Evolutionary conservation across 169 alveolate genomes (phyloP), one percentile per base, ranked within the genome.

Genomic region (Plasmodium falciparum): DNA sequence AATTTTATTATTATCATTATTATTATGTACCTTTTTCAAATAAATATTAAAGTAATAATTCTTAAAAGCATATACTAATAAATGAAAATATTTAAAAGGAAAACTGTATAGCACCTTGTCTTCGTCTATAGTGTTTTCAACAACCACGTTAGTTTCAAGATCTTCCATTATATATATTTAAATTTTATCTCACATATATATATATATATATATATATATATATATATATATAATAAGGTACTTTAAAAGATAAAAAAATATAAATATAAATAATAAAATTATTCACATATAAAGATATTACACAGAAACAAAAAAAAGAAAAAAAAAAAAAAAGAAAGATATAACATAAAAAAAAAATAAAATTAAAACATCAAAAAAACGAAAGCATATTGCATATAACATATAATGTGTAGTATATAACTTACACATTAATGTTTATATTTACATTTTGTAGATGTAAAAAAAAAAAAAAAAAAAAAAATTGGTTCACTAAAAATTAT

Each of bases 71-170:
- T 69, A 80, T 56, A 80, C 11, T 58, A 80, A 50, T 20, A 80
- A 29, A 12, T 66, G 63, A 26, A 80, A 56, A 17, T 69, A 67
- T 49, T 62, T 66, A 39, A 80, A 80, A 47, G 90, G 90, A 4
- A 66, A 52, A 29, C 56, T 80, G 45, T 80, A 63, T 24, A 58
- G 56, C 24, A 69, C 85, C 74, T 69, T 80, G n/a, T 80, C 90
- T 56, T 66, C 90, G 5, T 80, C 90, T 39, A 80, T 15, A 47
- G 54, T 63, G 62, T 80, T 80, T 45, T 66, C 83, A 24, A 80
- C 52, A 50, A 70, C 17, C 15, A 80, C 49, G 33, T 80, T 80
- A 49, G 70, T 80, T 54, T 80, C 90, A 15, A 67, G 62, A 2
- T 49, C 70, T 15, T 80, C 90, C 90, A 80, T 80, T 56, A 33